Percentiles rank a stretch among this genome's conserved stretches.
Conservation (phyloP, 2,329 filamentous ascomycete species). For the Colletotrichum sp. region DNA sequence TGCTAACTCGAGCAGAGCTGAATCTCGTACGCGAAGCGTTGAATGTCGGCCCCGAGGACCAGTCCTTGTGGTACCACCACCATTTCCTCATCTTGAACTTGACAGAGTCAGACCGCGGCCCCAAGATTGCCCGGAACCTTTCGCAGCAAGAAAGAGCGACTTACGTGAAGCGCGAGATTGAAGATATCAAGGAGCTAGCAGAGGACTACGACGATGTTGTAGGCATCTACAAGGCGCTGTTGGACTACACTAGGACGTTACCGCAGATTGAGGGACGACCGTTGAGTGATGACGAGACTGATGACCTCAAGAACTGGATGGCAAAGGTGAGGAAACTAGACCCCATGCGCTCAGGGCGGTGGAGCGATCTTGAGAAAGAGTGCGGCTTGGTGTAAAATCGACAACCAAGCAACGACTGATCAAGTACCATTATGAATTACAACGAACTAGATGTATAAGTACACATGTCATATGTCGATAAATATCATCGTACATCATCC, state of each 20-base stretch:
- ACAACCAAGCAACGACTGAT: neutral
- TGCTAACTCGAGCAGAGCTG: constrained; percentile 61
- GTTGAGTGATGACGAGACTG: constrained; percentile 42
- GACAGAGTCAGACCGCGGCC: constrained; percentile 50
- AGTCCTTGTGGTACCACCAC: constrained; percentile 97
- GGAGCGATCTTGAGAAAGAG: constrained; percentile 67
- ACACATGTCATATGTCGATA: neutral
- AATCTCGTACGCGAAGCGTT: constrained; percentile 77
- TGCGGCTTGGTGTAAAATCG: constrained; percentile 1
- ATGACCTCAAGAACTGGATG: constrained; percentile 63
- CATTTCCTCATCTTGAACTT: constrained; percentile 81
- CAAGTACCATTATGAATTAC: constrained; percentile 5
- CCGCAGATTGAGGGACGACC: constrained; percentile 54
- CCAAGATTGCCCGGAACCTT: constrained; percentile 70
- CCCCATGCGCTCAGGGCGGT: constrained; percentile 75
- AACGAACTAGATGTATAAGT: neutral
- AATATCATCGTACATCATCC: neutral
- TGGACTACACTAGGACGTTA: constrained; percentile 73
- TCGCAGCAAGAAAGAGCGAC: constrained; percentile 63
- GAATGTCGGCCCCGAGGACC: constrained; percentile 90
- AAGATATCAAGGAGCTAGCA: constrained; percentile 71
- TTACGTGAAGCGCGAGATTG: constrained; percentile 74
- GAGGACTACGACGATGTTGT: constrained; percentile 68
- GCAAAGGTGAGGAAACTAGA: constrained; percentile 72
- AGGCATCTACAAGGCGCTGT: constrained; percentile 87